phyloP scores from a whole-genome alignment of 177 flowering plant species.

The Vitis hybrid region DNA sequence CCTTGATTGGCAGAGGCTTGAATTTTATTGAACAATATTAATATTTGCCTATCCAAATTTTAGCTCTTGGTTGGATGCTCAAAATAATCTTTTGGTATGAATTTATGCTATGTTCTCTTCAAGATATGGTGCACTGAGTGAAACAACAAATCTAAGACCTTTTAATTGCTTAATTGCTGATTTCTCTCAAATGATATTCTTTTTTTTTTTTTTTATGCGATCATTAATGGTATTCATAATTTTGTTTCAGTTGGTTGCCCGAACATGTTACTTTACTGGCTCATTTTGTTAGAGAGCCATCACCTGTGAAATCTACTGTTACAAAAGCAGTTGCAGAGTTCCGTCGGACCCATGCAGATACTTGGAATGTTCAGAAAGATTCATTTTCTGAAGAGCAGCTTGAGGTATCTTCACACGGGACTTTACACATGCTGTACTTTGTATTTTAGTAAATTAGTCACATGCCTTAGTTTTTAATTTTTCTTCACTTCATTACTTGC shows the following conservation, averaged over 20 bases:
- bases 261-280: conserved; percentile 42
- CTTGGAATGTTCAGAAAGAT: conserved; percentile 90
- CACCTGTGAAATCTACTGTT: conserved; percentile 87
- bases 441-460: neutral
- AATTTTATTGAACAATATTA: no score
- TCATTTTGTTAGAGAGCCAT: conserved; percentile 78
- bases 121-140: neutral
- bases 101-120: no score
- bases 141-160: neutral
- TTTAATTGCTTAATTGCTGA: no score
- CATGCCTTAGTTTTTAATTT: neutral
- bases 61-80: neutral
- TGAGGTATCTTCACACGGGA: conserved; percentile 47
- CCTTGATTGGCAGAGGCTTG: no score
- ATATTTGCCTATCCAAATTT: neutral
- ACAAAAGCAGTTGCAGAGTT: conserved; percentile 86
- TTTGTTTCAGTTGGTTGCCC: no score
- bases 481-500: conserved; percentile 24
- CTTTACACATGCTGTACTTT: neutral
- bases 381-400: conserved; percentile 88
- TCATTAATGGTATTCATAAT: no score
- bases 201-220: no score
- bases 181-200: no score
- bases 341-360: conserved; percentile 96
- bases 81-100: neutral